Base-by-base conservation (phyloP, 257 asterid species). In the Cynanchum wilfordii region DNA sequence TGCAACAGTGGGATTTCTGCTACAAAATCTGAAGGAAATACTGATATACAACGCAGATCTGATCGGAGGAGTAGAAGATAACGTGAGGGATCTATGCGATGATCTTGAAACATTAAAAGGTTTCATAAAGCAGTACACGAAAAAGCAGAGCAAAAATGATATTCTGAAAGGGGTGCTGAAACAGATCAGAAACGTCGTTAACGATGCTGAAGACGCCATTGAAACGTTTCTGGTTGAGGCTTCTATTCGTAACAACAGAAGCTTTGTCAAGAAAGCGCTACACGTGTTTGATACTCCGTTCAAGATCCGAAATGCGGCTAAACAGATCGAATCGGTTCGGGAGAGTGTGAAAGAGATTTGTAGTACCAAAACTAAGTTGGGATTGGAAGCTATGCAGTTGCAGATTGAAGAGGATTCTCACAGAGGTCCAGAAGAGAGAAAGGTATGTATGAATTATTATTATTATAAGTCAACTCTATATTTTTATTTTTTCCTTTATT, bases 91-190 rank as follows among this genome's bases (percentile, higher is more conserved):
- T 54, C 81, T 86, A 64, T 84, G 78, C 54, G 70, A 44, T 73
- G 90, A 84, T 49, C 60, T 86, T 16, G 77, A 75, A 9, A 73
- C 82, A 54, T 74, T 84, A 79, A 84, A 76, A 47, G 88, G 87
- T 16, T 84, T 84, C 70, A 62, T 62, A 24, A 25, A 29, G 6
- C 9, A 62, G 42, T 62, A 62, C 68, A 62, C 87, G 81, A 45
- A 22, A 45, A 54, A 47, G 29, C 2, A 76, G 56, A 54, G 77
- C 22, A n/a, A 79, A 66, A 62, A 62, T 16, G 68, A 62, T 8
- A 25, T 62, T 3, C 15, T 79, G 27, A 73, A 75, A 17, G 72
- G 59, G 22, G 40, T 84, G 63, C 76, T 57, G 72, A 73, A 40
- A 42, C 68, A 79, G 78, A 77, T 84, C 19, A 79, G 75, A 71